Evolutionary conservation across 345 rosid genomes (phyloP).

Genomic region (Pistacia atlantica): DNA sequence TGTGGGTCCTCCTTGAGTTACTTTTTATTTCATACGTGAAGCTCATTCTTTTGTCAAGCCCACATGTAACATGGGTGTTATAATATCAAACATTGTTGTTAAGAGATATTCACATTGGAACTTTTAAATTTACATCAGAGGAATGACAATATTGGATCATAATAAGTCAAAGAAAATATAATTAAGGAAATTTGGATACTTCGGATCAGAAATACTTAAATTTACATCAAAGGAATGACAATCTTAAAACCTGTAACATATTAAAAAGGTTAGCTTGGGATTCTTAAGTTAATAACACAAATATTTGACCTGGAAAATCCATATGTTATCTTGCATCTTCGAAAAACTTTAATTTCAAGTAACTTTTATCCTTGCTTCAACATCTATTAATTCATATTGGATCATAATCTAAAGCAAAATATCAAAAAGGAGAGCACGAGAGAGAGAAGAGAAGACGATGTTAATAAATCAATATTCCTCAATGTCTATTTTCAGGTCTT

Average conservation of each 20-base stretch:
- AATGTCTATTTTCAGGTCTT: not conserved
- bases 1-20: not conserved
- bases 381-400: not conserved
- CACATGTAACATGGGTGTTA: not conserved
- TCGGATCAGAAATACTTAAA: too few relatives aligned
- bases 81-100: not conserved
- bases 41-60: not conserved
- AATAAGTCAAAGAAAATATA: not conserved
- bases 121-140: not conserved
- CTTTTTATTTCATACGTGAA: not conserved
- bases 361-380: not conserved
- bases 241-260: not conserved
- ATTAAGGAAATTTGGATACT: not conserved
- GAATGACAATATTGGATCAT: not conserved
- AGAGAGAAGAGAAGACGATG: too few relatives aligned
- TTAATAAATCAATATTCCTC: too few relatives aligned
- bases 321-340: not conserved
- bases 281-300: not conserved
- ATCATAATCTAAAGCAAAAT: not conserved
- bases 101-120: too few relatives aligned
- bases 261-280: not conserved
- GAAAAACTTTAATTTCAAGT: not conserved
- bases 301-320: not conserved
- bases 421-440: not conserved
- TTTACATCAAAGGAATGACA: too few relatives aligned